Percentiles rank a stretch among this genome's conserved stretches.
Conservation (phyloP, 306 rosid genomes). For the Parietaria judaica region DNA sequence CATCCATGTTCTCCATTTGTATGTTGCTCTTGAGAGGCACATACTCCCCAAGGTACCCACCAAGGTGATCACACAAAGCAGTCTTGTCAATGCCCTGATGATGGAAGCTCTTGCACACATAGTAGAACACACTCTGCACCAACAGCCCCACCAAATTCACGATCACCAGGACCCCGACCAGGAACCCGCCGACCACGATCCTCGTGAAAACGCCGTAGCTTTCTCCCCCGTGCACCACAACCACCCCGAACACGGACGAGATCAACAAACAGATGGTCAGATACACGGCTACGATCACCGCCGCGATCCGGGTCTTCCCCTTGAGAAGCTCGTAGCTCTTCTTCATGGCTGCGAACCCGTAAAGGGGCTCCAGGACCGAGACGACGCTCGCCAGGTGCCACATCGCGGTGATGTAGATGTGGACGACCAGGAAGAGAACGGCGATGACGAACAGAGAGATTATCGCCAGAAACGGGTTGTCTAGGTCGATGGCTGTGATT, state of each 20-base stretch:
- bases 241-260: conserved; percentile 41
- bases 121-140: conserved; percentile 88
- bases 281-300: conserved; percentile 44
- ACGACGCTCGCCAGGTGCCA: conserved; percentile 96
- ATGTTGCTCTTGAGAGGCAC: conserved; percentile 93
- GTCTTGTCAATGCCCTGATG: conserved; percentile 86
- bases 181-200: conserved; percentile 74
- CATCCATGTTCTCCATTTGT: conserved; percentile 86
- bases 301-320: conserved; percentile 53
- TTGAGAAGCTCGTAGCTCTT: conserved; percentile 74
- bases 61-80: conserved; percentile 83
- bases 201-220: conserved; percentile 43
- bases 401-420: conserved; percentile 70
- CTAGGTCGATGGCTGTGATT: conserved; percentile 43
- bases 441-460: conserved; percentile 25
- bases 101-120: conserved; percentile 87
- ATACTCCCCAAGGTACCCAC: conserved; percentile 95
- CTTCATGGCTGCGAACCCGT: conserved; percentile 73
- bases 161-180: conserved; percentile 79
- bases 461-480: conserved; percentile 29
- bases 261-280: conserved; percentile 46
- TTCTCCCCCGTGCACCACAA: conserved; percentile 73
- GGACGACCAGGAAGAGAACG: conserved; percentile 51
- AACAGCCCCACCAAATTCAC: conserved; percentile 80
- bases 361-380: conserved; percentile 72